Conservation (phyloP, 148 eudicot genomes). For the Spergularia marina region DNA sequence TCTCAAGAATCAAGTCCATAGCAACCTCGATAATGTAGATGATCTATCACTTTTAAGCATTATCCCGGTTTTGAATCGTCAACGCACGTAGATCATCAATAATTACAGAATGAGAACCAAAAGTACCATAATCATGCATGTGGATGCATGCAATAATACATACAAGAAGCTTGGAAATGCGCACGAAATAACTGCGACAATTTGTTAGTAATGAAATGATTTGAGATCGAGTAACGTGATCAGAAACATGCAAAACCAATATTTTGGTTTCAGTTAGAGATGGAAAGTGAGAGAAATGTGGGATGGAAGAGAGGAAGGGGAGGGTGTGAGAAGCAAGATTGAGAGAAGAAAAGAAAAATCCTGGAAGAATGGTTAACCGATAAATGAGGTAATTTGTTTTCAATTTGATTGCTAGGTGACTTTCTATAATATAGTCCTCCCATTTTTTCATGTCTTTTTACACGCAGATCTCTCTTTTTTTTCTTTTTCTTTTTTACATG, state of each 20-base stretch:
- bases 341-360: slow-evolving; percentile 1
- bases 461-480: background rate
- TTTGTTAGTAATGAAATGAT: background rate
- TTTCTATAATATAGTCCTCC: slow-evolving; percentile 11
- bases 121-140: background rate
- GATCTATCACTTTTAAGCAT: background rate
- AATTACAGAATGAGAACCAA: background rate
- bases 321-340: too few species aligned
- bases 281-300: background rate
- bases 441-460: background rate
- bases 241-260: background rate
- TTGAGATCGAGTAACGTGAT: background rate
- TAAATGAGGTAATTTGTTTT: slow-evolving; percentile 33
- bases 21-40: too few species aligned
- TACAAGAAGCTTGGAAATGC: too few species aligned
- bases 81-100: too few species aligned
- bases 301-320: background rate
- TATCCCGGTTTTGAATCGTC: background rate
- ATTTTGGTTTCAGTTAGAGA: background rate
- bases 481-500: background rate
- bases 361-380: slow-evolving; percentile 38
- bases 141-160: background rate
- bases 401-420: slow-evolving; percentile 17
- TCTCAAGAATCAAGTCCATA: slow-evolving; percentile 16
- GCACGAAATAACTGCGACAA: background rate